These are phyloP conservation scores for Fusarium odoratissimum DNA, from an alignment of 2,329 filamentous ascomycete genomes.

Conservation along the genomic window DNA sequence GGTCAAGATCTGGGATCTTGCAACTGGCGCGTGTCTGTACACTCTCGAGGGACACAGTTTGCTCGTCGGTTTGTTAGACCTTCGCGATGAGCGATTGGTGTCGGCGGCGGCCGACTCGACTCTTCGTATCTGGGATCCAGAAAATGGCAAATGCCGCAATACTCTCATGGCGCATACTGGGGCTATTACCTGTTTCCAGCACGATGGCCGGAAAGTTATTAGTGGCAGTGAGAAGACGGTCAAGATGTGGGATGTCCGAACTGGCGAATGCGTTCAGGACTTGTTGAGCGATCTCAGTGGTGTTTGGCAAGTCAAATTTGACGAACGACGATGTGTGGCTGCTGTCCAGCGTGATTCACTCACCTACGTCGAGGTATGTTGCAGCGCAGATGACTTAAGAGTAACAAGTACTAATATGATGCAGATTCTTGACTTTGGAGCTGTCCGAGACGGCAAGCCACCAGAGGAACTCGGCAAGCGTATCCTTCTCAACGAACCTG, in stretches of 20 bases:
- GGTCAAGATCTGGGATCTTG: constrained; percentile 97
- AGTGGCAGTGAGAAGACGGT: constrained; percentile 94
- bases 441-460: constrained; percentile 86
- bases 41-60: constrained; percentile 94
- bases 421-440: constrained; percentile 97
- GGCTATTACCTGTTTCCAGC: constrained; percentile 98
- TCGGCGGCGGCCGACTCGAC: constrained; percentile 97
- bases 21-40: constrained; percentile 84
- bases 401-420: background rate
- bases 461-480: constrained; percentile 81
- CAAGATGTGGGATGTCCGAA: constrained; percentile 98
- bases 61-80: constrained; percentile 89
- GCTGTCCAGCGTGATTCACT: constrained; percentile 92
- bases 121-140: constrained; percentile 95
- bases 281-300: constrained; percentile 91
- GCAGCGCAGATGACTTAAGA: too few relatives aligned
- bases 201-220: constrained; percentile 96
- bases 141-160: constrained; percentile 89
- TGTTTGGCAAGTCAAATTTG: constrained; percentile 99
- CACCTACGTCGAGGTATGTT: constrained; percentile 92
- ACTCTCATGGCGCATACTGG: constrained; percentile 94
- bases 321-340: constrained; percentile 93
- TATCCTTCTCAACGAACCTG: constrained; percentile 72
- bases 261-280: constrained; percentile 91
- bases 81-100: constrained; percentile 89